Conservation (phyloP, 192 early-diverging fungal species). For the Entomortierella lignicola region DNA sequence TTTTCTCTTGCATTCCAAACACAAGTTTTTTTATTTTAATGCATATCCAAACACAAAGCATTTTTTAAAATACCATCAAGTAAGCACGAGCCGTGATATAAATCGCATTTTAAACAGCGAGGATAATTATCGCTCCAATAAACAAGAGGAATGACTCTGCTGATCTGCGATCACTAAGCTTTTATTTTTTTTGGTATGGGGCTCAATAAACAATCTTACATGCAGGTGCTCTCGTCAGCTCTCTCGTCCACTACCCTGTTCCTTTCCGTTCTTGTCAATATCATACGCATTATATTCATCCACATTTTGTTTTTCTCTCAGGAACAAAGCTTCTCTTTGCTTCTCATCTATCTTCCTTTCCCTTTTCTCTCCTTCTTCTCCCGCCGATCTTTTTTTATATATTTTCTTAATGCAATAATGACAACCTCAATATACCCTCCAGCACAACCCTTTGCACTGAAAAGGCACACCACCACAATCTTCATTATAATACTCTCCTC, state of each 20-base stretch:
- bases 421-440: not conserved
- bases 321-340: no score
- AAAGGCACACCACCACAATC: not conserved
- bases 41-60: no score
- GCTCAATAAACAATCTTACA: no score
- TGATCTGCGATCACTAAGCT: no score
- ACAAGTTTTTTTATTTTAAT: no score
- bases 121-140: no score
- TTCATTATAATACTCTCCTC: not conserved
- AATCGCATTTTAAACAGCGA: no score
- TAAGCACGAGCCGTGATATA: no score
- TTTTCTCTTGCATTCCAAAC: not conserved
- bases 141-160: no score
- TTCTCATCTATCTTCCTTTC: not conserved
- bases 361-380: not conserved
- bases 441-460: not conserved
- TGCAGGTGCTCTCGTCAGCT: not conserved
- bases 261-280: not conserved
- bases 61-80: no score
- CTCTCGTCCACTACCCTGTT: not conserved
- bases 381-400: not conserved
- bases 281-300: not conserved
- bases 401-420: not conserved
- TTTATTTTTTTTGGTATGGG: no score
- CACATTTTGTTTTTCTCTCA: not conserved